Conservation (phyloP, 139 green algal species). For the Volvox africanus region DNA sequence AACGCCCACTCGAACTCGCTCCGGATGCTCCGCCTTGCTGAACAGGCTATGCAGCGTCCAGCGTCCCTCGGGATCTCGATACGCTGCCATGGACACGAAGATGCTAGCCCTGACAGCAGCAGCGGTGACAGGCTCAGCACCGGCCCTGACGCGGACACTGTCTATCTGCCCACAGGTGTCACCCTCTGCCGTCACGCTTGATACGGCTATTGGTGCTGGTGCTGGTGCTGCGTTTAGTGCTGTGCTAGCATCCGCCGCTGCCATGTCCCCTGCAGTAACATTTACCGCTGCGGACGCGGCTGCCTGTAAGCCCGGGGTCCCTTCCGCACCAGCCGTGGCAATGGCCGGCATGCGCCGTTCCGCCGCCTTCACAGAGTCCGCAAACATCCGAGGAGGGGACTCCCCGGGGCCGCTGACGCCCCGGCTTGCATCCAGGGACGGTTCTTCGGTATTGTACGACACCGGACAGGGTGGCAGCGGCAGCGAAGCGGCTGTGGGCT, state of each 20-base stretch:
- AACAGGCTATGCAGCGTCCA: slow-evolving; percentile 68
- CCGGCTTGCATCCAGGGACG: too few species aligned
- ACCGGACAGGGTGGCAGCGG: background rate
- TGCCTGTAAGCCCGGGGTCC: background rate
- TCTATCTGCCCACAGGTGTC: background rate
- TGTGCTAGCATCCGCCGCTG: background rate
- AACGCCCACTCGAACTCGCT: slow-evolving; percentile 71
- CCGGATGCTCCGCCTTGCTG: slow-evolving; percentile 66
- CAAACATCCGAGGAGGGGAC: too few species aligned
- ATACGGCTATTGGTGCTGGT: too few species aligned
- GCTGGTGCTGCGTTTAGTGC: background rate
- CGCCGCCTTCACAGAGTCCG: too few species aligned
- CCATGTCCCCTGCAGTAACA: background rate
- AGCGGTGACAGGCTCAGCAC: background rate
- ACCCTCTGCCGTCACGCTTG: too few species aligned
- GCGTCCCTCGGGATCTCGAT: slow-evolving; percentile 79
- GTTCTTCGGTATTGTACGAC: too few species aligned
- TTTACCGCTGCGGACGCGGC: background rate
- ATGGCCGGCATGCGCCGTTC: too few species aligned
- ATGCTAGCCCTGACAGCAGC: slow-evolving; percentile 53
- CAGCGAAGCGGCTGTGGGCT: background rate
- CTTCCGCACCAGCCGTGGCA: too few species aligned
- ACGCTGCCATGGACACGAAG: slow-evolving; percentile 84
- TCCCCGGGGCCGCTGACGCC: too few species aligned
- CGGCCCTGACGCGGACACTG: background rate